Base-by-base conservation (phyloP, 1,284 basidiomycete species). In the Singerocomus inundabilis region DNA sequence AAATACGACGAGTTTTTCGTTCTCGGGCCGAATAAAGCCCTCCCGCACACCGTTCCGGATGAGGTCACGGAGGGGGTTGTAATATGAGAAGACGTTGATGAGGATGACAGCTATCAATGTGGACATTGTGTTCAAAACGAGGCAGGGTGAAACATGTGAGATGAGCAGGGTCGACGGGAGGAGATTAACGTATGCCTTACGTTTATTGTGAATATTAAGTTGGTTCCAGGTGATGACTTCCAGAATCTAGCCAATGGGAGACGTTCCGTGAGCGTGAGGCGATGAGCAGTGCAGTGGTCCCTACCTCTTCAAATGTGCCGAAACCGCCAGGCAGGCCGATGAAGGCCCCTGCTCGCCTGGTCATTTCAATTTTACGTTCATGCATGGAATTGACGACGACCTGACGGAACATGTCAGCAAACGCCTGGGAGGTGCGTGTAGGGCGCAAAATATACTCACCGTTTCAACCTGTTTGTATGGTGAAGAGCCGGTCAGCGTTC, bases 141-240 rank as follows among this genome's bases (percentile, higher is more conserved):
- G n/a, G 43, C 28, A 21, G 33, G n/a, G 40, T 15, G 26, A 34
- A 48, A 33, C 10, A 6, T 4, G 12, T 3, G 26, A 41, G n/a
- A 51, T 32, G 35, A 54, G 47, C 26, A 15, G 6, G 43, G 18
- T 34, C 26, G 16, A 21, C 15, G 9, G 29, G 16, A 30, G 15
- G 12, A 43, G 26, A 49, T 58, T 28, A 44, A 46, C 46, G 52
- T 5, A 56, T 44, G 25, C 62, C 80, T 54, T 62, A 90, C 88
- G 90, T 73, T 93, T 93, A 45, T 79, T 75, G 66, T 96, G 93
- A 51, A 97, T 93, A 18, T 91, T 91, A 15, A 97, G 72, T 66
- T 95, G 90, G 9, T 84, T 85, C 94, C 94, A 98, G 3, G 93
- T 95, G 34, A 87, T 80, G 57, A 91, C 93, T 70, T 97, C 94